Conservation (phyloP, 2,329 filamentous ascomycete species). For the Aspergillus sp. region DNA sequence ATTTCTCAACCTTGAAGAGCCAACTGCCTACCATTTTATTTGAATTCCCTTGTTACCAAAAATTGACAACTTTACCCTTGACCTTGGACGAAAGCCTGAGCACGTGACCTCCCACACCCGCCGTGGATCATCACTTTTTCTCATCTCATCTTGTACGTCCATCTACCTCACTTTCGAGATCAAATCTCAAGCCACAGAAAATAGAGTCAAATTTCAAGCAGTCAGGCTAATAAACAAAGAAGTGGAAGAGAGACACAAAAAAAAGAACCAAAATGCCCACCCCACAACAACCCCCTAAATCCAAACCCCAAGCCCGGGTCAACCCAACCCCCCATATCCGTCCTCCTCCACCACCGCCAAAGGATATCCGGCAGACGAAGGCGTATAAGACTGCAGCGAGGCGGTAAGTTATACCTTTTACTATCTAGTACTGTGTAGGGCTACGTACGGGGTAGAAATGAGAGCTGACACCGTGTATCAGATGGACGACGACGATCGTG, state of each 20-base stretch:
- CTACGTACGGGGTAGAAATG: no score
- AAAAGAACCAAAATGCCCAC: slow-evolving; percentile 4
- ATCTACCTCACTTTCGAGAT: not conserved
- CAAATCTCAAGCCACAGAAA: not conserved
- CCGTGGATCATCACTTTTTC: not conserved
- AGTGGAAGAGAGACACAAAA: not conserved
- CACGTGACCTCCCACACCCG: not conserved
- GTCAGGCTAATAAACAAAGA: not conserved
- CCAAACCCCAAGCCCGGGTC: slow-evolving; percentile 26
- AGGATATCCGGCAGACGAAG: slow-evolving; percentile 46
- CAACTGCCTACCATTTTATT: no score
- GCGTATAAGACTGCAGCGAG: slow-evolving; percentile 46
- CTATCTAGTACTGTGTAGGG: no score
- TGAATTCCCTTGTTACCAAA: not conserved
- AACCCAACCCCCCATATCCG: slow-evolving; percentile 19
- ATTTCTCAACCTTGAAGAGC: no score
- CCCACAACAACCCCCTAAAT: not conserved
- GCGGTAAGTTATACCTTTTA: slow-evolving; percentile 30
- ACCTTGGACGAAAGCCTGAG: no score
- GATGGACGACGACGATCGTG: slow-evolving; percentile 40
- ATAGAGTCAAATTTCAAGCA: no score
- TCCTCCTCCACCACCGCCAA: slow-evolving; percentile 16
- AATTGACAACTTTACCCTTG: no score
- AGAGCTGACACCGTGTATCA: slow-evolving; percentile 12
- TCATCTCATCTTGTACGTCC: not conserved